A percentile compares a stretch with the other conserved stretches of the same genome.
Evolutionary conservation across 2,329 filamentous ascomycete genomes (phyloP).

Genomic region (Sporothrix pseudoabietina): DNA sequence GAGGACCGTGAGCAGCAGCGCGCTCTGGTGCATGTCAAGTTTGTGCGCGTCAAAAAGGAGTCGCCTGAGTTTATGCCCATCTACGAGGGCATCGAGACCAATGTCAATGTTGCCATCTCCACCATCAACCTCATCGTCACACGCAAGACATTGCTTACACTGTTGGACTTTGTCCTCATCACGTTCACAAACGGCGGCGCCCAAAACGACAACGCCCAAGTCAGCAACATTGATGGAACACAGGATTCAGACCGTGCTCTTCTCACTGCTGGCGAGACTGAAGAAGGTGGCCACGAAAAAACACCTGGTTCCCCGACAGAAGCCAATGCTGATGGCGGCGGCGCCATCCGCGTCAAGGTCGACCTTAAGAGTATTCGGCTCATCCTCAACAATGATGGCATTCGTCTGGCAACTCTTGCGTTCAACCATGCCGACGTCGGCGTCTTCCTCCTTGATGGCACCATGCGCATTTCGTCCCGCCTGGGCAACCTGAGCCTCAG

Average conservation of each 20-base stretch:
- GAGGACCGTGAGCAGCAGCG: slow-evolving; percentile 75
- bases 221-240: slow-evolving; percentile 42
- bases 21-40: slow-evolving; percentile 86
- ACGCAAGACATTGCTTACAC: slow-evolving; percentile 83
- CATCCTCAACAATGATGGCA: slow-evolving; percentile 96
- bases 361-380: slow-evolving; percentile 91
- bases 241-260: neutral
- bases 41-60: slow-evolving; percentile 82
- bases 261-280: neutral
- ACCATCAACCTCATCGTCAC: slow-evolving; percentile 97
- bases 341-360: slow-evolving; percentile 90
- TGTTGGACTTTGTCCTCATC: slow-evolving; percentile 89
- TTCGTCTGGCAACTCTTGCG: slow-evolving; percentile 87
- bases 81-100: slow-evolving; percentile 91
- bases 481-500: slow-evolving; percentile 86
- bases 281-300: slow-evolving; percentile 39
- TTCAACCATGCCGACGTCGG: slow-evolving; percentile 91
- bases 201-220: slow-evolving; percentile 44
- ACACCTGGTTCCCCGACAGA: slow-evolving; percentile 30
- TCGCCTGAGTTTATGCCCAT: slow-evolving; percentile 92
- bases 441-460: slow-evolving; percentile 81
- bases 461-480: slow-evolving; percentile 83
- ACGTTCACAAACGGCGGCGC: slow-evolving; percentile 74
- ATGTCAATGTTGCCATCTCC: slow-evolving; percentile 85
- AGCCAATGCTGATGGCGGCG: slow-evolving; percentile 48